Percentiles rank a stretch among this genome's conserved stretches.
These are phyloP conservation scores for Nothopassalora personata DNA, from an alignment of 2,329 filamentous ascomycete species.

Conservation along the genomic window DNA sequence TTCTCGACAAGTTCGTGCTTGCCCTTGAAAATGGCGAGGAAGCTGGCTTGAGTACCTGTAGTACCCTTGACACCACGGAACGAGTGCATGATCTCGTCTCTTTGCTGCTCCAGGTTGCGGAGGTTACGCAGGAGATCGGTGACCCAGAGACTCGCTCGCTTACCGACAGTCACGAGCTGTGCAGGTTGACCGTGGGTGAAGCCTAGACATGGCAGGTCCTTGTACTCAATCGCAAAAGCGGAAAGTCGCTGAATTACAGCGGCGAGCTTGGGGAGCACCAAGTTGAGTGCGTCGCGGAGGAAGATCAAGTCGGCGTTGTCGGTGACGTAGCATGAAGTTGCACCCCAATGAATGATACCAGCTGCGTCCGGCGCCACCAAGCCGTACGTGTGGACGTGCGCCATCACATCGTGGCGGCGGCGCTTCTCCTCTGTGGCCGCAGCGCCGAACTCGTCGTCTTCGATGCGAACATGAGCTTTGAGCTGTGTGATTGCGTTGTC, in stretches of 20 bases:
- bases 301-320: slow-evolving; percentile 77
- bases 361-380: slow-evolving; percentile 68
- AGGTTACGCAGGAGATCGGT: slow-evolving; percentile 74
- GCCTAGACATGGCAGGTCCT: slow-evolving; percentile 65
- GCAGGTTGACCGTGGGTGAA: slow-evolving; percentile 70
- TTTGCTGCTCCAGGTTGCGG: slow-evolving; percentile 63
- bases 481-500: slow-evolving; percentile 53
- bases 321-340: slow-evolving; percentile 60
- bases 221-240: slow-evolving; percentile 67
- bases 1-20: slow-evolving; percentile 57
- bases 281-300: slow-evolving; percentile 65
- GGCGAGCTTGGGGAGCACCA: slow-evolving; percentile 73
- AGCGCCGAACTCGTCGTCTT: slow-evolving; percentile 45
- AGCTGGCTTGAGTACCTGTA: slow-evolving; percentile 73
- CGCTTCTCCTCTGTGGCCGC: slow-evolving; percentile 47
- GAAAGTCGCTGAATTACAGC: slow-evolving; percentile 71
- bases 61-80: slow-evolving; percentile 73
- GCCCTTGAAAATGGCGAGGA: slow-evolving; percentile 63
- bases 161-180: slow-evolving; percentile 55
- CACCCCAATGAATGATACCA: slow-evolving; percentile 75
- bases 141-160: slow-evolving; percentile 66
- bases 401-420: slow-evolving; percentile 48
- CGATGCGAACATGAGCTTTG: slow-evolving; percentile 40
- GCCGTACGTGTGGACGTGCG: slow-evolving; percentile 58
- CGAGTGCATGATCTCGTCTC: slow-evolving; percentile 53